Base-by-base conservation (phyloP, 768 basidiomycete species). In the Podaxis sp. region DNA sequence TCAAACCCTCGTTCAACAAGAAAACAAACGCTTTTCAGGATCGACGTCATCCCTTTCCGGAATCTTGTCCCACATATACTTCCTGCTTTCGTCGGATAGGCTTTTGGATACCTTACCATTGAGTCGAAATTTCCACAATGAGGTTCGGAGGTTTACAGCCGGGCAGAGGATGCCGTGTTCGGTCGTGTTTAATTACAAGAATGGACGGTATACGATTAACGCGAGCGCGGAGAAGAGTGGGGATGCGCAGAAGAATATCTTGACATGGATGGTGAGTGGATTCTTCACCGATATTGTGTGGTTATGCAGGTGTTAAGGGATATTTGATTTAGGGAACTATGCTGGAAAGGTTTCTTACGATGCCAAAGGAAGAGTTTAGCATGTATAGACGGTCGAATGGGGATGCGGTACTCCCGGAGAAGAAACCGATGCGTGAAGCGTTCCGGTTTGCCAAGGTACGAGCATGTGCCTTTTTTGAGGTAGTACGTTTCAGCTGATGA, bases 31-130 rank as follows among this genome's bases (percentile, higher is more conserved):
- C 28, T 97, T 91, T 71, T 84, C 85, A 2, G 96, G 96, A 3
- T 96, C 93, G 2, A 99, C 96, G 0, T 96, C 95, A 7, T 95
- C 93, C 1, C 74, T 97, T 56, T 89, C 93, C 0, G 88, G 90
- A 38, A 86, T 95, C 68, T 79, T 97, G 48, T 81, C 86, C 49
- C 95, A 98, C 53, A 85, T 96, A 17, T 99, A 97, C 71, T 93
- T 94, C 70, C 80, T 95, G 17, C 78, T 97, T 4, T 95, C 93
- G 24, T 84, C 84, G 20, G 83, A 88, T 66, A 89, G 86, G 68
- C 73, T 76, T 0, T 82, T 94, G 26, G 86, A 95, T 70, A 82
- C 82, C 2, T 76, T 78, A 5, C 77, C 75, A 24, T 73, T 97
- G 49, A 91, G 89, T 68, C 72, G 74, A 13, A 78, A 76, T 1